Base-by-base conservation (phyloP, 495 filamentous ascomycete species). In the Apiosordaria backusii region DNA sequence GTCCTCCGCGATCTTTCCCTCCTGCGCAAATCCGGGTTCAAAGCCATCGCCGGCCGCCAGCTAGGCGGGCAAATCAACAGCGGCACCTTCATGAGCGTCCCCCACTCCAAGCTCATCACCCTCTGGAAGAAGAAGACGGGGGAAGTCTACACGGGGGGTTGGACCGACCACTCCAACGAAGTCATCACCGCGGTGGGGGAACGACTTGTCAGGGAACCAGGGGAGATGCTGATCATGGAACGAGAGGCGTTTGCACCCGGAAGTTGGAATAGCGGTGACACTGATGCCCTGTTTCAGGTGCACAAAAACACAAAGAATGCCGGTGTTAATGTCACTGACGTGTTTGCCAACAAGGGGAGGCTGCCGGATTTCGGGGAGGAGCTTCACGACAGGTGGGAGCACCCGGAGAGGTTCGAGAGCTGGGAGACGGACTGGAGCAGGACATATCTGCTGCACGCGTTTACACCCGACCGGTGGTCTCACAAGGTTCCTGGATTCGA, bases 221-320 rank as follows among this genome's bases (percentile, higher is more conserved):
- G 68, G 22, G 68, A 73, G 68, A 54, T 73, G 61, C 60, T 73
- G 35, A 64, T 73, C 40, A 29, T 73, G n/a, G 71, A 69, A 15
- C 68, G 61, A 45, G 62, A 73, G 40, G 66, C 65, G 19, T 64
- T 70, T 18, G 53, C 67, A 59, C 71, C 71, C 22, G 66, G 66
- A 1, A 64, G 68, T 58, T 73, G 71, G 71, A 22, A 61, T 27
- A 21, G 22, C 0, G 40, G 50, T 7, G 64, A 73, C 50, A 65
- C 61, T 4, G 59, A 58, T 4, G 1, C 0, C 23, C 59, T 73
- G 60, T 68, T 80, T 69, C 65, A 80, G 78, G 4, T 81, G 74
- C 25, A 76, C 55, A 69, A 84, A 81, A 77, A 65, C 4, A 24
- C 19, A 4, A 24, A 57, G 4, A 24, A 57, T 4, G 6, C 10